Evolutionary conservation across 176 grass and related monocot genomes (phyloP).

Genomic region (Musa troglodytarum): DNA sequence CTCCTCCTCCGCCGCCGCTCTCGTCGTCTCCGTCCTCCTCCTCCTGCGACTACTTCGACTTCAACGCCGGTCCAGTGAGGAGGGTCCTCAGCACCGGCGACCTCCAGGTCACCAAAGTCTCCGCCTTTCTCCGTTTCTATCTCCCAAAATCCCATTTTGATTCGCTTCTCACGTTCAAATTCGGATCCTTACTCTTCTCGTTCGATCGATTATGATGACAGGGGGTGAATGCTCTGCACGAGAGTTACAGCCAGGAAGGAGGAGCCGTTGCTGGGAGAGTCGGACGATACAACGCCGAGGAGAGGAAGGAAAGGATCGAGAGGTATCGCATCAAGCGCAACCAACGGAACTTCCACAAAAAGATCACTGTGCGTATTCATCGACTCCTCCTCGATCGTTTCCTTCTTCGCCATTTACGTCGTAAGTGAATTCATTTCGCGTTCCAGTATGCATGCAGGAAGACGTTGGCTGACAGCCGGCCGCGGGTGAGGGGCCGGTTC

Average conservation of each 20-base stretch:
- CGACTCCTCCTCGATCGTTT: neutral
- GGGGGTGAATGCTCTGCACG: constrained; percentile 49
- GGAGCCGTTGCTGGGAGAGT: constrained; percentile 1
- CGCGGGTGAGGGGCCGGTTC: constrained; percentile 76
- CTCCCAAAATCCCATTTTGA: neutral
- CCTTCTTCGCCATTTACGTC: neutral
- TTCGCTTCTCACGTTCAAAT: neutral
- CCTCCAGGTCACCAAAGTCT: constrained; percentile 44
- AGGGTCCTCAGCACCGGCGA: constrained; percentile 84
- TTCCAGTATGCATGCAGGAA: constrained; percentile 92
- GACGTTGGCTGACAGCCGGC: constrained; percentile 83
- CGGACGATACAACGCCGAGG: constrained; percentile 66
- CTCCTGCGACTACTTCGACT: constrained; percentile 48
- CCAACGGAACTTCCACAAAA: constrained; percentile 86
- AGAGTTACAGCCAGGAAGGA: constrained; percentile 24
- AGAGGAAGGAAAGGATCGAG: constrained; percentile 69
- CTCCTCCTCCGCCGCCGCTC: neutral
- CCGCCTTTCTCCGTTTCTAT: neutral
- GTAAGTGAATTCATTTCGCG: neutral
- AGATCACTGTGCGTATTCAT: constrained; percentile 61
- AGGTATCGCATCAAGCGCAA: constrained; percentile 75
- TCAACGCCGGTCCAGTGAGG: constrained; percentile 47
- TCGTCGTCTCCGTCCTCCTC: constrained; percentile 56
- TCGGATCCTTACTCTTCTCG: neutral
- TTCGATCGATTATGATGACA: constrained; percentile 18